phyloP scores from a whole-genome alignment of 140 eudicot species.

The Senecio squalidus region DNA sequence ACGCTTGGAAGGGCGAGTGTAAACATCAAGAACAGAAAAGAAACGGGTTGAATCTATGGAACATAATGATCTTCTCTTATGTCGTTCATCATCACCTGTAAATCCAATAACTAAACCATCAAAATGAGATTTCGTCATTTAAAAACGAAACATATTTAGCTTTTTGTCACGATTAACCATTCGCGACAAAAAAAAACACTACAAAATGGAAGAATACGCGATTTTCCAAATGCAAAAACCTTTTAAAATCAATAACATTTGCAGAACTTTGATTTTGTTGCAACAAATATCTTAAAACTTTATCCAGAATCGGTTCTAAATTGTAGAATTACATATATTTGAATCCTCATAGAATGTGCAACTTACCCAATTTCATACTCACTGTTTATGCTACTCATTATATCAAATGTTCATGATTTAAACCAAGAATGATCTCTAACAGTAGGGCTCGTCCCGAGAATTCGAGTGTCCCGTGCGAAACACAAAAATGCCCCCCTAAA shows the following conservation, averaged over 20 bases:
- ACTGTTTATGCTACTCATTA: background rate
- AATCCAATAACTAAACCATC: slow-evolving; percentile 23
- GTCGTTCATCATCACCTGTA: slow-evolving; percentile 59
- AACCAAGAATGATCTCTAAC: background rate
- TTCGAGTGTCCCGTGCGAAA: no score
- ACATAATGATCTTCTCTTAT: slow-evolving; percentile 31
- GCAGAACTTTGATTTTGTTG: background rate
- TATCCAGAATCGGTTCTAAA: background rate
- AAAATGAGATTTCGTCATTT: no score
- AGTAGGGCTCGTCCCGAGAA: no score
- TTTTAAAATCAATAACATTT: background rate
- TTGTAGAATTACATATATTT: background rate
- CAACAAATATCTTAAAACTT: background rate
- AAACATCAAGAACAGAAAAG: slow-evolving; percentile 46
- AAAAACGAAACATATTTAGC: no score
- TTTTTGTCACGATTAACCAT: no score
- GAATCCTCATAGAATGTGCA: background rate
- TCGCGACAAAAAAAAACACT: background rate
- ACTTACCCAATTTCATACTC: background rate
- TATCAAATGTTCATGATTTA: background rate
- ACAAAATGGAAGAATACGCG: background rate
- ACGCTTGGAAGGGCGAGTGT: slow-evolving; percentile 57
- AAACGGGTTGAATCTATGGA: slow-evolving; percentile 44
- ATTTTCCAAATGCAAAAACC: background rate
- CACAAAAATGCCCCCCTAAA: no score